Percentiles rank a stretch among this genome's conserved stretches.
Evolutionary conservation across 129 eudicot genomes (phyloP).

Genomic region (Lonicera japonica): DNA sequence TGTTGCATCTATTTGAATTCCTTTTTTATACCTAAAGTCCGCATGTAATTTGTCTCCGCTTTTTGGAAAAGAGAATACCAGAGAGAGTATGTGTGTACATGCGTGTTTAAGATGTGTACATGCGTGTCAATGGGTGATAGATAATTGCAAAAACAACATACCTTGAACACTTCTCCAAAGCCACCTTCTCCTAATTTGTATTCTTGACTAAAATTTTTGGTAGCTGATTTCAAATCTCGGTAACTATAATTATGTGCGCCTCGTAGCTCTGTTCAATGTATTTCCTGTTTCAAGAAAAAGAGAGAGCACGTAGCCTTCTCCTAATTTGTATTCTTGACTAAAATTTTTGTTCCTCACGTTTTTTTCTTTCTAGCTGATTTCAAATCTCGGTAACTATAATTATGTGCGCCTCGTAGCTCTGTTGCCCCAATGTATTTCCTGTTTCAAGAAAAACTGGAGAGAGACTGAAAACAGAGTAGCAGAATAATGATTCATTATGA

Average conservation of each 20-base stretch:
- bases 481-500: too few species aligned
- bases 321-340: too few species aligned
- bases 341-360: too few species aligned
- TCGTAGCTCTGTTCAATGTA: conserved; percentile 57
- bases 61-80: too few species aligned
- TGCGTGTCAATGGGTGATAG: not conserved
- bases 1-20: too few species aligned
- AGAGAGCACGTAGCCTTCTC: not conserved
- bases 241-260: conserved; percentile 57
- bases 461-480: not conserved
- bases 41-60: not conserved
- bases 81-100: too few species aligned
- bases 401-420: conserved; percentile 64
- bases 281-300: conserved; percentile 14
- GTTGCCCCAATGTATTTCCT: conserved; percentile 51
- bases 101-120: too few species aligned
- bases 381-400: conserved; percentile 50
- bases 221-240: conserved; percentile 55
- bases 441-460: conserved; percentile 1
- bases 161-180: conserved; percentile 82
- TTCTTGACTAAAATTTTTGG: conserved; percentile 52
- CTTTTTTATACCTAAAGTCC: too few species aligned
- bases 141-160: conserved; percentile 3
- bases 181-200: conserved; percentile 78
- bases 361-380: too few species aligned